Evolutionary conservation across 2,329 filamentous ascomycete genomes (phyloP).

Genomic region (Aspergillus sp.): DNA sequence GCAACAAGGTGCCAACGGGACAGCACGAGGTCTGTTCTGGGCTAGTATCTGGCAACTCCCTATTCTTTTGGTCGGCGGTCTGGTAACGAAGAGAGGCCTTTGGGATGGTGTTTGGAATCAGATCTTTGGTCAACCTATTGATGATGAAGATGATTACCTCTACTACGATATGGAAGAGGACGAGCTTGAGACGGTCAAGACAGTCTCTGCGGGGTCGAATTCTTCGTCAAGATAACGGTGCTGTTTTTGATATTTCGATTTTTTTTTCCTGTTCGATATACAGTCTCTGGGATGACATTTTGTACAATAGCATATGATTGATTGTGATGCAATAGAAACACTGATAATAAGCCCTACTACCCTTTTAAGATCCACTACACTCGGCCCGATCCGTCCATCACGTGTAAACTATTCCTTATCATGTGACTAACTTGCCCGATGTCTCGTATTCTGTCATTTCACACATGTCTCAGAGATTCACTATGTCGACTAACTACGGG

Average conservation of each 20-base stretch:
- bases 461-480: too few species aligned
- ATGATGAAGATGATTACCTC: conserved; percentile 48
- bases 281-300: not conserved
- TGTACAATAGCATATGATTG: conserved; percentile 1
- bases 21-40: conserved; percentile 84
- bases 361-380: too few species aligned
- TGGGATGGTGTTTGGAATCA: conserved; percentile 75
- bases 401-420: too few species aligned
- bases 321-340: not conserved
- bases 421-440: too few species aligned
- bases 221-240: not conserved
- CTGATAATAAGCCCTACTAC: not conserved
- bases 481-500: too few species aligned
- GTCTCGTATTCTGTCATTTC: too few species aligned
- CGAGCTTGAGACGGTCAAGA: not conserved
- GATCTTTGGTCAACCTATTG: conserved; percentile 53
- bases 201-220: not conserved
- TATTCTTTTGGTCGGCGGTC: conserved; percentile 77
- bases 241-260: not conserved
- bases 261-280: not conserved
- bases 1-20: conserved; percentile 68
- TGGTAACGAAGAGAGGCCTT: conserved; percentile 89
- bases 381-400: too few species aligned
- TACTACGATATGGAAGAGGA: conserved; percentile 52
- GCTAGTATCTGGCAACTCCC: conserved; percentile 96